Percentiles rank a stretch among this genome's conserved stretches.
These are phyloP conservation scores for Cladosporium sp. DNA, from an alignment of 2,329 filamentous ascomycete species.

Conservation along the genomic window DNA sequence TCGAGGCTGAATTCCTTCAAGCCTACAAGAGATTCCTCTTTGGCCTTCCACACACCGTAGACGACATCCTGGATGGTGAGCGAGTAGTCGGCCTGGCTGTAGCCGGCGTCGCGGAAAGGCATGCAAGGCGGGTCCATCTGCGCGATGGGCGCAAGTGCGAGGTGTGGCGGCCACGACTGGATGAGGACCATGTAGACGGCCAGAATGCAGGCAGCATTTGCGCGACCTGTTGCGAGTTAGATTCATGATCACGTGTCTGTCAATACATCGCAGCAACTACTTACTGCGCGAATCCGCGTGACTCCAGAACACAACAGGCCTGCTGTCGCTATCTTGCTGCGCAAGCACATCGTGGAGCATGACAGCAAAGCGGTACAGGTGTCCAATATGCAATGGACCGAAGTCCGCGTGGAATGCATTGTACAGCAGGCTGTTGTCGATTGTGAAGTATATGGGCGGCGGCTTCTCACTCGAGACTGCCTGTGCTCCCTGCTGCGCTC, in stretches of 20 bases:
- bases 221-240: constrained; percentile 62
- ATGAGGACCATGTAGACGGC: constrained; percentile 99
- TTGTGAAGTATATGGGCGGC: constrained; percentile 88
- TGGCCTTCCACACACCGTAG: constrained; percentile 98
- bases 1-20: constrained; percentile 93
- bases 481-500: constrained; percentile 61
- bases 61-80: constrained; percentile 96
- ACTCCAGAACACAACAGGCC: constrained; percentile 95
- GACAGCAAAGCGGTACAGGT: constrained; percentile 93
- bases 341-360: constrained; percentile 94
- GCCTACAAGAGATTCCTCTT: constrained; percentile 89
- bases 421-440: constrained; percentile 82
- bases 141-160: constrained; percentile 91
- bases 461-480: constrained; percentile 44
- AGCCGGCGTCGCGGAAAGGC: constrained; percentile 97
- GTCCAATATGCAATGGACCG: constrained; percentile 93
- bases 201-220: constrained; percentile 90
- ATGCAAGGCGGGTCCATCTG: constrained; percentile 97
- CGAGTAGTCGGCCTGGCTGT: constrained; percentile 96
- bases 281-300: constrained; percentile 84
- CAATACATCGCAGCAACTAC: constrained; percentile 37
- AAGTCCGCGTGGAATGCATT: constrained; percentile 99
- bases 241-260: constrained; percentile 17
- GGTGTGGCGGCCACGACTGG: constrained; percentile 94
- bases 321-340: constrained; percentile 83